Evolutionary conservation across 108 stramenopile species (phyloP).

Genomic region (Nitzschia inconspicua): DNA sequence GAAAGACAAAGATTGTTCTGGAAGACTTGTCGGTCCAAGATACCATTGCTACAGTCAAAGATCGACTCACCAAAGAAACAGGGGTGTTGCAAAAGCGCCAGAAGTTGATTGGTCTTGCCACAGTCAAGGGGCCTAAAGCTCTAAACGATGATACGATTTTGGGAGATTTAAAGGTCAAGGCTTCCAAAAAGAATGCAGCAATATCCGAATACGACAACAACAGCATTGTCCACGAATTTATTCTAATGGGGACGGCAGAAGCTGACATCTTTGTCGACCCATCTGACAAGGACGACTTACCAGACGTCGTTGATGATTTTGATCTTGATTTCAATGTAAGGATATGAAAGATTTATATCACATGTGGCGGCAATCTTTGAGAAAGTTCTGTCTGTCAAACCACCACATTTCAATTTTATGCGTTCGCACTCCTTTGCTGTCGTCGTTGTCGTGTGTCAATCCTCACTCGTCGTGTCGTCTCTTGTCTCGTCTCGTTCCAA

Average conservation of each 20-base stretch:
- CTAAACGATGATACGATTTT: conserved; percentile 68
- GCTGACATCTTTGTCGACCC: conserved; percentile 92
- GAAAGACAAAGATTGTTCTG: conserved; percentile 65
- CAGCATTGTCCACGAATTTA: conserved; percentile 60
- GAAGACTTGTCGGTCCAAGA: conserved; percentile 43
- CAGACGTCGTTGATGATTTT: conserved; percentile 90
- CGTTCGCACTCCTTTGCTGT: neutral
- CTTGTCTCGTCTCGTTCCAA: neutral
- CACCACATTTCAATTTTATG: no score
- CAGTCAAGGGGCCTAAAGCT: conserved; percentile 23
- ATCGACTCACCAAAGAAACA: conserved; percentile 51
- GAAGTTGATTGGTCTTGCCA: conserved; percentile 86
- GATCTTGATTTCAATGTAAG: conserved; percentile 90
- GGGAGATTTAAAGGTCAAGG: conserved; percentile 60
- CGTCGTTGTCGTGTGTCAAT: neutral
- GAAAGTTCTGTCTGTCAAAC: no score
- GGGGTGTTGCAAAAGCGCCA: conserved; percentile 85
- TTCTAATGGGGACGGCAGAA: conserved; percentile 96
- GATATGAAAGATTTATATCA: no score
- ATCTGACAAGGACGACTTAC: conserved; percentile 62
- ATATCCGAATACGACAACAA: neutral
- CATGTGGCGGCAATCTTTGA: no score
- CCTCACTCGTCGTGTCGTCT: neutral
- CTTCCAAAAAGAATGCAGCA: conserved; percentile 7
- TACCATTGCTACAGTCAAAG: conserved; percentile 62